A percentile compares a stretch with the other conserved stretches of the same genome.
phyloP scores from a whole-genome alignment of 2,329 filamentous ascomycete species.

The Fonsecaea multimorphosa region DNA sequence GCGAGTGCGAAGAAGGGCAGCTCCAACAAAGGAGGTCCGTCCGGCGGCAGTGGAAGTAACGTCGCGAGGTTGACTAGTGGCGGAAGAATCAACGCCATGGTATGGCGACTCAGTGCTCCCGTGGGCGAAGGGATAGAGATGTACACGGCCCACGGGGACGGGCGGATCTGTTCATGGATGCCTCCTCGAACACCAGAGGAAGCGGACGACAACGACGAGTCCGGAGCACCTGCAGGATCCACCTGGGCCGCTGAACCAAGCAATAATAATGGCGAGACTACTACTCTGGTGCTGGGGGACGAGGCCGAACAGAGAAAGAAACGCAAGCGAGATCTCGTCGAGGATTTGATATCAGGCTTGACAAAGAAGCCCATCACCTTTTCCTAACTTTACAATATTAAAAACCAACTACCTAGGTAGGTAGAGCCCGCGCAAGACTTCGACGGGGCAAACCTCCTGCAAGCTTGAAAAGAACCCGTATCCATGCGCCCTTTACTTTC shows the following conservation, averaged over 20 bases:
- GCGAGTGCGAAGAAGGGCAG: conserved; percentile 32
- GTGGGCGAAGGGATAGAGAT: conserved; percentile 68
- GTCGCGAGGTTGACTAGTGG: conserved; percentile 47
- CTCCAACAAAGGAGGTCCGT: background rate
- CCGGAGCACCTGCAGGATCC: no score
- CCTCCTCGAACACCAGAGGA: conserved; percentile 53
- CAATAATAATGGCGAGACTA: conserved; percentile 7
- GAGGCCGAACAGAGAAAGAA: conserved; percentile 57
- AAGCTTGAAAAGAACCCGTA: background rate
- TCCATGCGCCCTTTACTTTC: background rate
- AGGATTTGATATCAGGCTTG: conserved; percentile 79
- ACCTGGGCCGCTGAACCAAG: background rate
- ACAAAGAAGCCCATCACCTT: conserved; percentile 75
- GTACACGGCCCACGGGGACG: conserved; percentile 83
- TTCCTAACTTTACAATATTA: no score
- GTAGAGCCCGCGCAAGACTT: background rate
- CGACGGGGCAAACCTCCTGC: no score
- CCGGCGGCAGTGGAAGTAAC: background rate
- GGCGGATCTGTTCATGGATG: conserved; percentile 80
- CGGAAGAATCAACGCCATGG: conserved; percentile 74
- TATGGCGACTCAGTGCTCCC: conserved; percentile 69
- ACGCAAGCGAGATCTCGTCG: conserved; percentile 76
- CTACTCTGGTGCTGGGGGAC: conserved; percentile 8
- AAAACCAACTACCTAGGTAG: no score
- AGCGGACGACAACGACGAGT: conserved; percentile 48